These are phyloP conservation scores for Dispira simplex DNA, from an alignment of 192 early-diverging fungal species.

Conservation along the genomic window DNA sequence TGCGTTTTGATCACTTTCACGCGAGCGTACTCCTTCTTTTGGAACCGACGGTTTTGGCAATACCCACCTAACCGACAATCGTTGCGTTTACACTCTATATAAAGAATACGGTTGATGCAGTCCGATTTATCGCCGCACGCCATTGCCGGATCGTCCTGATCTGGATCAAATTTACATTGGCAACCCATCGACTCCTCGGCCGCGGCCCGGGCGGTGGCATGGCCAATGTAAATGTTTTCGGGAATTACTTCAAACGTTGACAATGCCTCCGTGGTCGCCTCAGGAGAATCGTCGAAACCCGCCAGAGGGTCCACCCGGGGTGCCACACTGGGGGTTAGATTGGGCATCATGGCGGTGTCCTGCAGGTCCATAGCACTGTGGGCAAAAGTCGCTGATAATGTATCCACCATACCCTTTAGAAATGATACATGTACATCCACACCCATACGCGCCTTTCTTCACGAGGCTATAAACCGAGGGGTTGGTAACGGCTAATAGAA, in stretches of 20 bases:
- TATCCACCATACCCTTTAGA: too few species aligned
- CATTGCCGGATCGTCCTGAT: slow-evolving; percentile 33
- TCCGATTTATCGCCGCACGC: slow-evolving; percentile 81
- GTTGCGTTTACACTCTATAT: slow-evolving; percentile 81
- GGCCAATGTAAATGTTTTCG: slow-evolving; percentile 51
- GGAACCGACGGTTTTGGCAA: slow-evolving; percentile 86
- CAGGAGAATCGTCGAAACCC: slow-evolving; percentile 8
- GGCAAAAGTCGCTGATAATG: too few species aligned
- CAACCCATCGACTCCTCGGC: slow-evolving; percentile 62
- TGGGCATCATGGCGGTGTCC: too few species aligned
- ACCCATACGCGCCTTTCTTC: too few species aligned
- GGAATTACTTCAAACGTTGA: slow-evolving; percentile 48
- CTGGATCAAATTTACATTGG: slow-evolving; percentile 57
- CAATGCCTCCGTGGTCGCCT: slow-evolving; percentile 26
- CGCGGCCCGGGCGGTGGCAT: slow-evolving; percentile 48
- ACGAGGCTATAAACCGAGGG: too few species aligned
- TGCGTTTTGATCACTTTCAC: slow-evolving; percentile 81
- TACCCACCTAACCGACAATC: slow-evolving; percentile 76
- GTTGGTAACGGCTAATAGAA: too few species aligned
- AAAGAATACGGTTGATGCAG: slow-evolving; percentile 87
- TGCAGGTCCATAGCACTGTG: too few species aligned
- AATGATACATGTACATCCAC: too few species aligned
- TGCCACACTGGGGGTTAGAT: too few species aligned
- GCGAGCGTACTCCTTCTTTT: slow-evolving; percentile 64
- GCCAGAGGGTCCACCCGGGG: background rate